Evolutionary conservation across 495 filamentous ascomycete genomes (phyloP), one percentile per base, ranked within the genome.

Genomic region (Penicillium roqueforti): DNA sequence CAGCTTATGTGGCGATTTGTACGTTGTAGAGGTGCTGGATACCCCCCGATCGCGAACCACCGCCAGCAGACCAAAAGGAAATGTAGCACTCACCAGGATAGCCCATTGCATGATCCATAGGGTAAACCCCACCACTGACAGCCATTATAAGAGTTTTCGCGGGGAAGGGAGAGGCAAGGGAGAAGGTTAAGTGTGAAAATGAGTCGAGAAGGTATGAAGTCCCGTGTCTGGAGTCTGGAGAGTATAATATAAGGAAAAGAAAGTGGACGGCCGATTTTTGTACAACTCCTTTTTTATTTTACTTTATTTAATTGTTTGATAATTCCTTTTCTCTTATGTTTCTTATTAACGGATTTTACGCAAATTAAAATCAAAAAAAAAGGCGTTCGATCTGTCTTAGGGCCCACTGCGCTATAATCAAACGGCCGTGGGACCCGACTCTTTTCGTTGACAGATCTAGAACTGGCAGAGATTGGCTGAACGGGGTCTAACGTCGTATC

Each of bases 81-180:
- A 31, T 26, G 28, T n/a, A 34, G 14, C 0, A 65, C 64, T 62
- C 44, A 67, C 64, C 62, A 44, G 56, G 45, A 13, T 62, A 57
- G 28, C 60, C 54, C 56, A 64, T 62, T 4, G 40, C 14, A 22
- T 60, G 58, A 20, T 62, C 59, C 55, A 65, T 62, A 3, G 64
- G 59, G 45, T 65, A 67, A 19, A 62, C 59, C 54, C 64, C 64
- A 41, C 61, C 64, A 36, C 38, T 60, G 11, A 47, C 28, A 16
- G 57, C 57, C 63, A 66, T 66, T 16, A 34, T 50, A 49, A 48
- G 23, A 31, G 39, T 38, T 42, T 54, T n/a, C n/a, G n/a, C n/a
- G n/a, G n/a, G 36, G 36, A 54, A 16, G n/a, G 50, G 43, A 47
- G 42, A 39, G 39, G 22, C 34, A 46, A 55, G 36, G 53, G 47